Conservation (phyloP, 1,284 basidiomycete species). For the Ceratobasidium sp. region DNA sequence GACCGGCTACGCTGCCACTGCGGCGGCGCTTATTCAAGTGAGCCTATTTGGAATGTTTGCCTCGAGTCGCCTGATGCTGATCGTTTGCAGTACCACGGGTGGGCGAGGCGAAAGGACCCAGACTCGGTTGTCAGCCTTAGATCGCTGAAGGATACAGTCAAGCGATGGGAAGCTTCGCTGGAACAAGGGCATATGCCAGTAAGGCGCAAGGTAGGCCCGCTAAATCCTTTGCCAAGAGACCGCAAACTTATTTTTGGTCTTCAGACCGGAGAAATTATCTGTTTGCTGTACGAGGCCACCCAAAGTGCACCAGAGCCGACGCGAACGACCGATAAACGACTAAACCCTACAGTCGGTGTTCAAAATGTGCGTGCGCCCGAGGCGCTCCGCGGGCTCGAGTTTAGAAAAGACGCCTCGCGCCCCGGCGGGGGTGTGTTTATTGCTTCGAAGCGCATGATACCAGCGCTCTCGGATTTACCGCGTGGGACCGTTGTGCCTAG, state of each 20-base stretch:
- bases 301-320: conserved; percentile 53
- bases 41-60: conserved; percentile 45
- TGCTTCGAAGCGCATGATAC: conserved; percentile 57
- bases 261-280: conserved; percentile 92
- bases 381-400: conserved; percentile 48
- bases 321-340: conserved; percentile 59
- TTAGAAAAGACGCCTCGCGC: conserved; percentile 73
- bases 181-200: conserved; percentile 89
- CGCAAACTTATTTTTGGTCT: conserved; percentile 27
- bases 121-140: conserved; percentile 76
- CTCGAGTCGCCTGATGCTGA: background rate
- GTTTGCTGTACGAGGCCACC: conserved; percentile 89
- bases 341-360: conserved; percentile 79
- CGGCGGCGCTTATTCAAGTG: conserved; percentile 89
- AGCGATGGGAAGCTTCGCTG: conserved; percentile 81
- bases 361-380: conserved; percentile 54
- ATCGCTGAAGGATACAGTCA: conserved; percentile 81
- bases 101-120: conserved; percentile 80
- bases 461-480: conserved; percentile 67
- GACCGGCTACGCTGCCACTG: conserved; percentile 87
- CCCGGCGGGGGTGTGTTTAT: conserved; percentile 88
- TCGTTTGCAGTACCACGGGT: conserved; percentile 81
- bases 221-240: conserved; percentile 47
- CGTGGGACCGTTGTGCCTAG: conserved; percentile 68
- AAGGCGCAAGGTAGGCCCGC: conserved; percentile 74